Conservation (phyloP, 805 yeast species). For the Zygoascus flipseniorum region DNA sequence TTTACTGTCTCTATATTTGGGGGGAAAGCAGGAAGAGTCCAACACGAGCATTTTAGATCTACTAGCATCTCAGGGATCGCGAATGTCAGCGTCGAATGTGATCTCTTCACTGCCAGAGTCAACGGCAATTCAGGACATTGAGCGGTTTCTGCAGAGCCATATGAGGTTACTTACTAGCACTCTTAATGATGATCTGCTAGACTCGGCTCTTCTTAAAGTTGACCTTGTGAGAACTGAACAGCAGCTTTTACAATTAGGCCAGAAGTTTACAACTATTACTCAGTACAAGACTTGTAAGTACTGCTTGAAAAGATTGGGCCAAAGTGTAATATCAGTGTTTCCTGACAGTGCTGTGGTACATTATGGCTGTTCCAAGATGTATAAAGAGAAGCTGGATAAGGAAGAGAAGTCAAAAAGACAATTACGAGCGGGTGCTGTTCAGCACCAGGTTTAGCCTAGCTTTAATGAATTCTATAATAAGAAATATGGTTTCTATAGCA, state of each 20-base stretch:
- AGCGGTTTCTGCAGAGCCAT: constrained; percentile 37
- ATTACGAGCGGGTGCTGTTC: neutral
- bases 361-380: constrained; percentile 42
- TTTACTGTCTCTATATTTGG: constrained; percentile 36
- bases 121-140: constrained; percentile 38
- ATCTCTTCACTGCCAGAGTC: constrained; percentile 44
- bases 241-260: constrained; percentile 33
- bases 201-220: constrained; percentile 45
- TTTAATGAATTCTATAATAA: neutral
- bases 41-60: constrained; percentile 34
- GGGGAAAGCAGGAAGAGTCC: constrained; percentile 18
- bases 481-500: too few relatives aligned
- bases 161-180: constrained; percentile 35
- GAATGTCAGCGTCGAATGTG: constrained; percentile 38
- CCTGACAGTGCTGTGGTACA: constrained; percentile 42
- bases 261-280: constrained; percentile 31
- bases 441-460: neutral
- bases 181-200: constrained; percentile 35
- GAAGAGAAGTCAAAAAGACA: neutral
- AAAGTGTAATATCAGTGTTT: constrained; percentile 43
- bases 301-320: constrained; percentile 51
- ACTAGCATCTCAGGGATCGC: constrained; percentile 37
- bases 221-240: constrained; percentile 42
- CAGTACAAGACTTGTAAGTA: constrained; percentile 45
- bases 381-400: constrained; percentile 10